Percentiles rank a stretch among this genome's conserved stretches.
Evolutionary conservation across 2,329 filamentous ascomycete species (phyloP).

Genomic region (Fusarium buxicola): DNA sequence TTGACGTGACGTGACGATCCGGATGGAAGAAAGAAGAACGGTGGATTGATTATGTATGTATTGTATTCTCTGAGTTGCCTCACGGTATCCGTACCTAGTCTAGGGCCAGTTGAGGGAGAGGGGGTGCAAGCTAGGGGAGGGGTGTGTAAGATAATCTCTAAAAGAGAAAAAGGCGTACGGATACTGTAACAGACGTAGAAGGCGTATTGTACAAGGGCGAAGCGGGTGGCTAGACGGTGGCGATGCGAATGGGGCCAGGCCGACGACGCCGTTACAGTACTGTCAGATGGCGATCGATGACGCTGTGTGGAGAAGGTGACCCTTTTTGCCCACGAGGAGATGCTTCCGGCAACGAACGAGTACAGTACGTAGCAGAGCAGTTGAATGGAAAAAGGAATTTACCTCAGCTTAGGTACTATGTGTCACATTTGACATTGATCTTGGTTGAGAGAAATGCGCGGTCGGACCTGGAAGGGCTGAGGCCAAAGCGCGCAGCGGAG

Average conservation of each 20-base stretch:
- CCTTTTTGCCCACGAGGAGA: slow-evolving; percentile 10
- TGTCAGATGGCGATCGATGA: slow-evolving; percentile 40
- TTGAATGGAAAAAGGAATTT: too few species aligned
- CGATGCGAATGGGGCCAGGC: slow-evolving; percentile 15
- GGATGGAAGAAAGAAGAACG: neutral
- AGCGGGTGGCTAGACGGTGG: slow-evolving; percentile 25
- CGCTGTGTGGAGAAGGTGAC: slow-evolving; percentile 34
- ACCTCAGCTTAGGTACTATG: too few species aligned
- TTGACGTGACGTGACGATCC: slow-evolving; percentile 9
- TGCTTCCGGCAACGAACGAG: slow-evolving; percentile 2
- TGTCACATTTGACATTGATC: too few species aligned
- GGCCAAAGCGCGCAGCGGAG: too few species aligned
- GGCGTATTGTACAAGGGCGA: slow-evolving; percentile 8
- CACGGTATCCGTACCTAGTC: neutral
- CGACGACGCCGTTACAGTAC: slow-evolving; percentile 31
- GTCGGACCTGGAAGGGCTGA: too few species aligned
- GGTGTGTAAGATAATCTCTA: neutral
- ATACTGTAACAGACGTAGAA: slow-evolving; percentile 20
- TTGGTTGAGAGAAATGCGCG: too few species aligned
- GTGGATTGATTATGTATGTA: neutral
- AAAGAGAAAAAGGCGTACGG: slow-evolving; percentile 5
- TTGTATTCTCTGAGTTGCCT: neutral
- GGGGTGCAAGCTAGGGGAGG: neutral
- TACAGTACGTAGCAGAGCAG: too few species aligned
- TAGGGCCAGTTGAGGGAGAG: neutral